phyloP scores from a whole-genome alignment of 192 early-diverging fungal species.

The Martensiomyces pterosporus region DNA sequence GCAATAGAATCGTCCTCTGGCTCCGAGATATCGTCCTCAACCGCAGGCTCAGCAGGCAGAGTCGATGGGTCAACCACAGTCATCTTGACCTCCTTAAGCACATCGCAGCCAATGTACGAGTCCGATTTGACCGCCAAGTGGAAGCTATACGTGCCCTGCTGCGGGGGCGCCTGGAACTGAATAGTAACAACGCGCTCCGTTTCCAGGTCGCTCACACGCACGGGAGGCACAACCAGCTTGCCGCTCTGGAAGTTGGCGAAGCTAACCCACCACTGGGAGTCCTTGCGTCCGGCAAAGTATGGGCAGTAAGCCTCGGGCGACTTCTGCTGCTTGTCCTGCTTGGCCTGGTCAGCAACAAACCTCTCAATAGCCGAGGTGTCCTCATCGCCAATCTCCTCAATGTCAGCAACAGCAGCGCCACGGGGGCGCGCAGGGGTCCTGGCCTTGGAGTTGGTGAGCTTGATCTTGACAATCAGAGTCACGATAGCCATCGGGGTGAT shows the following conservation, averaged over 20 bases:
- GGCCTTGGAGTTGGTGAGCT: slow-evolving; percentile 26
- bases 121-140: slow-evolving; percentile 85
- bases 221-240: slow-evolving; percentile 73
- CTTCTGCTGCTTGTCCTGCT: slow-evolving; percentile 19
- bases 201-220: slow-evolving; percentile 74
- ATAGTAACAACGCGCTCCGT: slow-evolving; percentile 64
- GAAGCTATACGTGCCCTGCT: slow-evolving; percentile 79
- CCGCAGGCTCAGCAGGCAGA: slow-evolving; percentile 62
- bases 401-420: slow-evolving; percentile 29
- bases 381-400: slow-evolving; percentile 46
- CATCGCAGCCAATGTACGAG: slow-evolving; percentile 80
- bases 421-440: slow-evolving; percentile 21
- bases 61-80: slow-evolving; percentile 65
- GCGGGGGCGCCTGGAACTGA: slow-evolving; percentile 92
- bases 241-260: slow-evolving; percentile 82
- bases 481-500: slow-evolving; percentile 76
- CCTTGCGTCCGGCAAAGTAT: slow-evolving; percentile 61
- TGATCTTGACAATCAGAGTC: slow-evolving; percentile 58
- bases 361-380: slow-evolving; percentile 34
- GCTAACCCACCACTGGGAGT: slow-evolving; percentile 87
- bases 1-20: slow-evolving; percentile 95
- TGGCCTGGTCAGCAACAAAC: slow-evolving; percentile 15
- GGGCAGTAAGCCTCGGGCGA: slow-evolving; percentile 49
- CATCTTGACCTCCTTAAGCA: slow-evolving; percentile 72
- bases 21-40: slow-evolving; percentile 93